Percentiles rank a stretch among this genome's conserved stretches.
Evolutionary conservation across 1,139 yeast genomes (phyloP).

Genomic region (Hyphopichia fennica): DNA sequence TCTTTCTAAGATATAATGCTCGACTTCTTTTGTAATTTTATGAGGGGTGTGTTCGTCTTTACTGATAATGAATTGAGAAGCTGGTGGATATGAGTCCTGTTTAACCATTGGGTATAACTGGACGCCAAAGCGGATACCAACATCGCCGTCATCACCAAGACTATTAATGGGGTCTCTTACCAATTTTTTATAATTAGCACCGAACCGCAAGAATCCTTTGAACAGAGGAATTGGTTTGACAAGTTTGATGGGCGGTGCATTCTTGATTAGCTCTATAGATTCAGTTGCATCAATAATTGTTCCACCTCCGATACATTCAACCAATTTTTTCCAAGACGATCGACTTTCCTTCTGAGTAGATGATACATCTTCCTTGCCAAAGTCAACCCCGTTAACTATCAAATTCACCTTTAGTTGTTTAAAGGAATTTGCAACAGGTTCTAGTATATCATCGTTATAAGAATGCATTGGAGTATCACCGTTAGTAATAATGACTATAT

Average conservation of each 20-base stretch:
- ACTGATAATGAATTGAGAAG: slow-evolving; percentile 36
- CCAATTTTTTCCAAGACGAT: slow-evolving; percentile 15
- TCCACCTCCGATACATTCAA: slow-evolving; percentile 8
- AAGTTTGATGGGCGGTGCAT: slow-evolving; percentile 29
- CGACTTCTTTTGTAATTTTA: slow-evolving; percentile 20
- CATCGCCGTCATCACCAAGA: slow-evolving; percentile 2
- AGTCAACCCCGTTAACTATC: slow-evolving; percentile 31
- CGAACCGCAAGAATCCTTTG: slow-evolving; percentile 51
- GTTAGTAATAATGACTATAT: slow-evolving; percentile 49
- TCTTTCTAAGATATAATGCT: slow-evolving; percentile 20
- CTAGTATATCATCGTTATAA: slow-evolving; percentile 9
- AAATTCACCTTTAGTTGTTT: slow-evolving; percentile 17
- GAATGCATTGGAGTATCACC: slow-evolving; percentile 18
- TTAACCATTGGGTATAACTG: slow-evolving; percentile 70
- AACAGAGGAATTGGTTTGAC: slow-evolving; percentile 38
- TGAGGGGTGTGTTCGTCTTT: slow-evolving; percentile 10
- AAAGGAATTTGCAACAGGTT: background rate
- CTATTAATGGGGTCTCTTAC: too few species aligned
- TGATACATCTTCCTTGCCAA: too few species aligned
- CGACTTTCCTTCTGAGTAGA: slow-evolving; percentile 9
- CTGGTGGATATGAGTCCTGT: slow-evolving; percentile 32
- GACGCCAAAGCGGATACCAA: slow-evolving; percentile 39
- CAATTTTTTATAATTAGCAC: slow-evolving; percentile 22
- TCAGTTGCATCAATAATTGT: slow-evolving; percentile 14
- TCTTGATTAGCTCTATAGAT: slow-evolving; percentile 12